Evolutionary conservation across 495 filamentous ascomycete species (phyloP).

Genomic region (Lophium mytilinum): DNA sequence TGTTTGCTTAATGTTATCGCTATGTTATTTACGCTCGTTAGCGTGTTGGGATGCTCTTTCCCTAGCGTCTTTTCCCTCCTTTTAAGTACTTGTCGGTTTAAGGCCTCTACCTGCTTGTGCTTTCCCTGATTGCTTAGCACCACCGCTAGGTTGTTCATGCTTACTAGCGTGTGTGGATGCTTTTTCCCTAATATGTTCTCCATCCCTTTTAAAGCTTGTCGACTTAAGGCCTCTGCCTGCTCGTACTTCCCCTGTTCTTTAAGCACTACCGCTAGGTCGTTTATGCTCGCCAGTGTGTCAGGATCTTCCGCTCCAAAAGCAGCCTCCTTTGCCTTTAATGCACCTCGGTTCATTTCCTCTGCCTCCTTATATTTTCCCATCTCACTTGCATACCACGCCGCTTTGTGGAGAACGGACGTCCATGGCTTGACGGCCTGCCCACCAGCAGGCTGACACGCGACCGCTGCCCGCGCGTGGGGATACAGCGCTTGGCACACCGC

Average conservation of each 20-base stretch:
- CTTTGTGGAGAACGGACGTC: conserved; percentile 9
- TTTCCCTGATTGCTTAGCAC: not conserved
- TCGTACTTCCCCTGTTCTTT: not conserved
- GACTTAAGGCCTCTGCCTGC: not conserved
- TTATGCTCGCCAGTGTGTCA: not conserved
- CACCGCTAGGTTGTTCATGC: not conserved
- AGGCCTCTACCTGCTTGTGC: not conserved
- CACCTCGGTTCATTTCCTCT: conserved; percentile 5
- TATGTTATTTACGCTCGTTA: not conserved
- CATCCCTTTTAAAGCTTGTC: conserved; percentile 4
- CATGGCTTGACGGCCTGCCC: not conserved
- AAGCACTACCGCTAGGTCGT: not conserved
- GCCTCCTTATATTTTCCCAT: conserved; percentile 1
- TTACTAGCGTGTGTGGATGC: not conserved
- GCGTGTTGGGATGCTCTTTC: not conserved
- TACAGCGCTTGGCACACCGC: conserved; percentile 22
- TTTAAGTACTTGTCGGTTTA: not conserved
- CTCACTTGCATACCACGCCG: not conserved
- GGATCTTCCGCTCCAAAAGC: conserved; percentile 3
- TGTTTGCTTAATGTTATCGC: not conserved
- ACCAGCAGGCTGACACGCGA: not conserved
- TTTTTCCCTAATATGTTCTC: not conserved
- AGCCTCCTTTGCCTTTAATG: conserved; percentile 1
- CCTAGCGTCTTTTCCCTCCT: not conserved
- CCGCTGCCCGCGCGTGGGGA: conserved; percentile 21